Conservation (phyloP, 2,329 filamentous ascomycete species). For the Ustulina deusta region DNA sequence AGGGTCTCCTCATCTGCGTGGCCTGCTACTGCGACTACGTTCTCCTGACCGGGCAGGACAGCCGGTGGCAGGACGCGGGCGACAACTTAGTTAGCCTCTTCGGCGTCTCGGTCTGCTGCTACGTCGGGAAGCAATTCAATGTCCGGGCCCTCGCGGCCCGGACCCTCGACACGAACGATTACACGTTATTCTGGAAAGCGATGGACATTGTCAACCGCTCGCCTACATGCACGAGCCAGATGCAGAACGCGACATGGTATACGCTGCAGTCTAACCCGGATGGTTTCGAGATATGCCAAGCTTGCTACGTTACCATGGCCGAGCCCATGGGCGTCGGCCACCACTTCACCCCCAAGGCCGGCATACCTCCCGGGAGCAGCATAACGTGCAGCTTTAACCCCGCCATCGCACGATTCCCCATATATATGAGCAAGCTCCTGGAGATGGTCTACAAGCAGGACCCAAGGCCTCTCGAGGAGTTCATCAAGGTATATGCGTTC, state of each 20-base stretch:
- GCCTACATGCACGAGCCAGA: conserved; percentile 19
- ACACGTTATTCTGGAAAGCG: conserved; percentile 25
- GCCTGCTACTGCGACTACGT: conserved; percentile 34
- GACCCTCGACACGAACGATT: conserved; percentile 24
- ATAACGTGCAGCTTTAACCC: conserved; percentile 35
- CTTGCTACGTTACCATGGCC: conserved; percentile 26
- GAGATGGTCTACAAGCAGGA: conserved; percentile 34
- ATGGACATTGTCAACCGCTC: conserved; percentile 17
- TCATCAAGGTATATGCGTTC: conserved; percentile 27
- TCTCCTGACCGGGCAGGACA: conserved; percentile 22
- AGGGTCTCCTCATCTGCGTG: conserved; percentile 32
- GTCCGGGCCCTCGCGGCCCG: conserved; percentile 18
- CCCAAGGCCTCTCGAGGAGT: conserved; percentile 22
- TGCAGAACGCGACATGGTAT: conserved; percentile 27
- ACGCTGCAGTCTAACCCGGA: conserved; percentile 25
- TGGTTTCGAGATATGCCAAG: conserved; percentile 32
- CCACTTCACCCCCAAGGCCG: conserved; percentile 28
- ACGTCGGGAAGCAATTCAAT: conserved; percentile 26
- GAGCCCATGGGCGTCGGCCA: conserved; percentile 27
- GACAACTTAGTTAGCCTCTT: conserved; percentile 14
- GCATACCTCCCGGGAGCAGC: background rate
- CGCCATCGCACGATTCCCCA: conserved; percentile 20
- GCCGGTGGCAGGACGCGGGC: conserved; percentile 25
- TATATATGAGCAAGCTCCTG: conserved; percentile 27
- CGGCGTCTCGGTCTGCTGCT: conserved; percentile 32